Percentiles rank a stretch among this genome's conserved stretches.
phyloP scores from a whole-genome alignment of 1,284 basidiomycete genomes.

The Ustilago curta region DNA sequence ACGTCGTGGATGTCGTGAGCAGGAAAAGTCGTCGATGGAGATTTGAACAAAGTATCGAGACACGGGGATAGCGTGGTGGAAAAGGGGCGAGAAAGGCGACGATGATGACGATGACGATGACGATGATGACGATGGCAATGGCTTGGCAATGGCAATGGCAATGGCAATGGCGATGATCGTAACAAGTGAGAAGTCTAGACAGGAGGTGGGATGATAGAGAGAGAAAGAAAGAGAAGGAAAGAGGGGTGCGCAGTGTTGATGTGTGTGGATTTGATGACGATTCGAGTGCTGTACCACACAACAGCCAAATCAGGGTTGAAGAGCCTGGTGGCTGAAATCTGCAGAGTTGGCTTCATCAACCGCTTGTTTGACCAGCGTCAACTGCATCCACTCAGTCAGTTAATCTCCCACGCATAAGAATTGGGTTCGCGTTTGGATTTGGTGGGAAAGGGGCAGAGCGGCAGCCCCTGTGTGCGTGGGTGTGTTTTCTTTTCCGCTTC shows the following conservation, averaged over 20 bases:
- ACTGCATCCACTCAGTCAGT: no score
- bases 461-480: no score
- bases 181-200: neutral
- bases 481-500: no score
- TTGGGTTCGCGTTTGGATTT: no score
- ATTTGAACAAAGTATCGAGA: neutral
- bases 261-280: slow-evolving; percentile 1
- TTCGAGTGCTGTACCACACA: neutral
- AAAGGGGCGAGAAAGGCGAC: neutral
- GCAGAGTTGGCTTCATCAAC: no score
- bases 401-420: no score
- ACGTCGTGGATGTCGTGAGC: no score
- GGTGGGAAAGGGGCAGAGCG: no score
- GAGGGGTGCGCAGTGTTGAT: no score
- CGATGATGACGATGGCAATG: slow-evolving; percentile 1
- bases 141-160: slow-evolving; percentile 2
- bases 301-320: slow-evolving; percentile 2
- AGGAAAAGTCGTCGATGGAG: no score
- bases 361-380: no score
- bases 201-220: neutral
- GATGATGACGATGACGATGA: neutral
- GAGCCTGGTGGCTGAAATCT: no score
- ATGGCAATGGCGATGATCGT: slow-evolving; percentile 1
- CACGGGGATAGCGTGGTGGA: neutral
- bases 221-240: neutral